Evolutionary conservation across 257 asterid genomes (phyloP).

Genomic region (Linaria vulgaris): DNA sequence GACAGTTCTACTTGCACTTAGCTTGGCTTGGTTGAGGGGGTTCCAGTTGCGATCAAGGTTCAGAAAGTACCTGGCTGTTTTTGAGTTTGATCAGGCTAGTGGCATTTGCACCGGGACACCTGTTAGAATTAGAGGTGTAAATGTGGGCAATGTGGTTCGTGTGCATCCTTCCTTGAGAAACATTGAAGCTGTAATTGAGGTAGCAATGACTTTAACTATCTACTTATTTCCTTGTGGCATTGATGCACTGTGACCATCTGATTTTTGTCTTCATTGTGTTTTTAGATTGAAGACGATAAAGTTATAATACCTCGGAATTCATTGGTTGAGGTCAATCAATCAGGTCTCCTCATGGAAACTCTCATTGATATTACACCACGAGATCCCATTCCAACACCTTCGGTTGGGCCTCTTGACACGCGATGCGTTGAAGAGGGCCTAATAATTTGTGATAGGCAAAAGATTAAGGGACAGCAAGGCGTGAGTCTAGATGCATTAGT

Average conservation of each 20-base stretch:
- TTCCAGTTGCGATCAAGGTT: constrained; percentile 84
- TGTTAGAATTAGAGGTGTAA: constrained; percentile 91
- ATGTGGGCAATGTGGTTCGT: constrained; percentile 83
- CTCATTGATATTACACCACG: constrained; percentile 88
- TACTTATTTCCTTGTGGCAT: constrained; percentile 18
- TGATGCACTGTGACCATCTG: constrained; percentile 19
- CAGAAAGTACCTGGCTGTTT: constrained; percentile 74
- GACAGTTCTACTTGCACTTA: constrained; percentile 69
- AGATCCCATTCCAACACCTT: constrained; percentile 80
- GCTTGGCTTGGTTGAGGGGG: constrained; percentile 93
- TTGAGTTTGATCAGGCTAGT: constrained; percentile 91
- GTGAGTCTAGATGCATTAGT: constrained; percentile 97
- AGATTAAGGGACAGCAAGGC: constrained; percentile 80
- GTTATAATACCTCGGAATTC: constrained; percentile 82
- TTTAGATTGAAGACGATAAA: constrained; percentile 90
- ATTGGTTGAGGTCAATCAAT: constrained; percentile 94
- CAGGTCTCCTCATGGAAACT: constrained; percentile 99
- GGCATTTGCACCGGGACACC: constrained; percentile 95
- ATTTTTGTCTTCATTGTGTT: constrained; percentile 24
- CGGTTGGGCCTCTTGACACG: constrained; percentile 79
- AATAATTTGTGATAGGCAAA: constrained; percentile 88
- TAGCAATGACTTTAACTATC: constrained; percentile 35
- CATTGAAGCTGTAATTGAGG: constrained; percentile 91
- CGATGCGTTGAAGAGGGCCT: constrained; percentile 79
- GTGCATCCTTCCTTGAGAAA: constrained; percentile 81